These are phyloP conservation scores for Pleodorina starrii DNA, from an alignment of 139 green algal species.

Conservation along the genomic window DNA sequence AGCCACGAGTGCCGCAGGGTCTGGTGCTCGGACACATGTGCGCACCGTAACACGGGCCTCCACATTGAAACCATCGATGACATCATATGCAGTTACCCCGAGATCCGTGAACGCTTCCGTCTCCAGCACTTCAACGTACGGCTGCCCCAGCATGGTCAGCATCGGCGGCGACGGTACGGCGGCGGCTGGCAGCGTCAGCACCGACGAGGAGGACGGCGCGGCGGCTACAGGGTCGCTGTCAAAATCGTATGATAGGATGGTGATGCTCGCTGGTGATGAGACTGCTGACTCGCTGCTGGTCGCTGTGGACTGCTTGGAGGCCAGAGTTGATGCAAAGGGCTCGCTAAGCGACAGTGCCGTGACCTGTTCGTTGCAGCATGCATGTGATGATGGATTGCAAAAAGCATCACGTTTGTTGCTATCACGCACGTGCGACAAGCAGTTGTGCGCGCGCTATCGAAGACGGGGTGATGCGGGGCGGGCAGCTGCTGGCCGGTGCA, in stretches of 20 bases:
- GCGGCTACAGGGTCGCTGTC: background rate
- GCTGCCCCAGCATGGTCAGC: conserved; percentile 25
- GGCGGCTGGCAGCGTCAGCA: background rate
- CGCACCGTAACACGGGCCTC: background rate
- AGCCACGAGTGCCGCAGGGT: background rate
- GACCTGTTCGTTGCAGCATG: no score
- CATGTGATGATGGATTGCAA: no score
- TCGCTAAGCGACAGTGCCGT: conserved; percentile 14
- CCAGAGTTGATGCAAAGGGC: conserved; percentile 23
- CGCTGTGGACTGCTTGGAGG: no score
- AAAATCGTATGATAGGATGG: conserved; percentile 27
- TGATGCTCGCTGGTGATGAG: no score
- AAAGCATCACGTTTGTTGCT: no score
- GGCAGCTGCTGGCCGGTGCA: no score
- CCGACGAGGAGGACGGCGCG: background rate
- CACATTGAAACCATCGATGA: conserved; percentile 9
- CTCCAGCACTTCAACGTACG: conserved; percentile 27
- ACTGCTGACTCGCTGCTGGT: no score
- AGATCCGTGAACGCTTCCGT: background rate
- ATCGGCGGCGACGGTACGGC: background rate
- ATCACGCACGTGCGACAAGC: no score
- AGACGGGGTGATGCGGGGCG: no score
- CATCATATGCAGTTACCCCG: conserved; percentile 3
- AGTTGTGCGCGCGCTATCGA: no score
- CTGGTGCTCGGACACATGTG: background rate